Conservation (phyloP, 352 stramenopile species). For the Globisporangium takayamanum region DNA sequence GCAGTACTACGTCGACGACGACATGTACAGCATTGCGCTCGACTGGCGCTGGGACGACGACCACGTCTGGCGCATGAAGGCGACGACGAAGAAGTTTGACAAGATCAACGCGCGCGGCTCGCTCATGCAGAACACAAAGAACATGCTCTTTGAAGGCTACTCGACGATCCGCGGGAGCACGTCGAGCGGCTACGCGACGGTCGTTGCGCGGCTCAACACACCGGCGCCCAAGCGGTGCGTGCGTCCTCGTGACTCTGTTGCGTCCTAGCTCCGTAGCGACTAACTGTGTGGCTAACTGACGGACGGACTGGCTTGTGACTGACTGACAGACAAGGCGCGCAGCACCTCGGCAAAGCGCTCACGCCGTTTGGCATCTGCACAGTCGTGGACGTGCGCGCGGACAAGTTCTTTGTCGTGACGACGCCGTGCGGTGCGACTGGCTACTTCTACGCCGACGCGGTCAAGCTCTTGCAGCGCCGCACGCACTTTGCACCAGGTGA, state of each 20-base stretch:
- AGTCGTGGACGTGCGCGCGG: conserved; percentile 38
- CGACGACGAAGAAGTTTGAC: conserved; percentile 87
- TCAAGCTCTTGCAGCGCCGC: conserved; percentile 39
- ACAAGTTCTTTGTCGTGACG: conserved; percentile 58
- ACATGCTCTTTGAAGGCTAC: conserved; percentile 71
- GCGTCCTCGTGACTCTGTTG: not conserved
- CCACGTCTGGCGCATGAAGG: conserved; percentile 86
- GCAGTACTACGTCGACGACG: conserved; percentile 81
- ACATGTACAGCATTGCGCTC: conserved; percentile 86
- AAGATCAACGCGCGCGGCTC: conserved; percentile 56
- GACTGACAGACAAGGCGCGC: conserved; percentile 2
- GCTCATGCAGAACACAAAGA: conserved; percentile 79
- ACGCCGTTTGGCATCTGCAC: conserved; percentile 47
- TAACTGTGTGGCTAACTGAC: conserved; percentile 2
- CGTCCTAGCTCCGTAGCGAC: not conserved
- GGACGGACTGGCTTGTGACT: not conserved
- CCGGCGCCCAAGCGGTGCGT: conserved; percentile 8
- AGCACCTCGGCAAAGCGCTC: conserved; percentile 27
- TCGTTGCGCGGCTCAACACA: conserved; percentile 60
- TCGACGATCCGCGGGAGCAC: conserved; percentile 61
- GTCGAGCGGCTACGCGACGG: conserved; percentile 31
- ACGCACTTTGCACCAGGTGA: conserved; percentile 47
- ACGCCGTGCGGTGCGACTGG: conserved; percentile 34
- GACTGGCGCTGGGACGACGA: conserved; percentile 87
- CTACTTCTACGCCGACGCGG: conserved; percentile 42